Conservation (phyloP, 768 basidiomycete genomes). For the Calocera viscosa region DNA sequence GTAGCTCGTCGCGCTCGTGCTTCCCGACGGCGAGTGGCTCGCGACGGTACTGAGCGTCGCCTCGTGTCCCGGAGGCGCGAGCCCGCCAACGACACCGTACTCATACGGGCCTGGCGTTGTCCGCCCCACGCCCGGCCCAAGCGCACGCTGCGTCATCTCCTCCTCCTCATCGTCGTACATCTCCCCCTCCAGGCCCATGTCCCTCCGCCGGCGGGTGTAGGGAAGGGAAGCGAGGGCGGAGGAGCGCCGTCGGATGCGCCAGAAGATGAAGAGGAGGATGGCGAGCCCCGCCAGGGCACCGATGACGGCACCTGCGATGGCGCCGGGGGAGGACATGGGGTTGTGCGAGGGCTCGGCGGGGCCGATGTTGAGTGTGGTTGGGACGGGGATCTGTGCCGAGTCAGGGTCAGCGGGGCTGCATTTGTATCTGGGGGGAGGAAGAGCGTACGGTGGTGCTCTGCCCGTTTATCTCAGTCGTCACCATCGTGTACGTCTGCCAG, state of each 20-base stretch:
- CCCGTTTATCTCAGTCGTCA: conserved; percentile 2
- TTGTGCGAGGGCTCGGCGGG: conserved; percentile 5
- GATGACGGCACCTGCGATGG: neutral
- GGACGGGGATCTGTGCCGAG: neutral
- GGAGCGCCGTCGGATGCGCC: neutral
- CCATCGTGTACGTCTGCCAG: conserved; percentile 3
- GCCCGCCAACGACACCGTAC: neutral
- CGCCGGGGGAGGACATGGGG: conserved; percentile 7
- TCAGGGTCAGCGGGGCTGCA: too few species aligned
- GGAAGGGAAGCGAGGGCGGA: neutral
- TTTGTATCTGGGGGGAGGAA: neutral
- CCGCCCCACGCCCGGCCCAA: neutral
- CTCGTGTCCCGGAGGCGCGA: neutral
- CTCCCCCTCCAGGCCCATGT: neutral
- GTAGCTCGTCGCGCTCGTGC: neutral
- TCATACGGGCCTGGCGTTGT: neutral
- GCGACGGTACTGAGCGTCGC: neutral
- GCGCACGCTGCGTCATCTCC: neutral
- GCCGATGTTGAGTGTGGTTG: conserved; percentile 7
- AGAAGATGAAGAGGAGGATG: conserved; percentile 8
- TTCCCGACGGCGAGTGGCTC: neutral
- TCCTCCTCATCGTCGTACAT: conserved; percentile 3
- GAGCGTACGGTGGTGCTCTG: neutral
- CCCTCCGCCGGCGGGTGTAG: neutral
- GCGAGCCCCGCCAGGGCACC: conserved; percentile 1